phyloP scores from a whole-genome alignment of 495 filamentous ascomycete species.

The Tuber magnatum region DNA sequence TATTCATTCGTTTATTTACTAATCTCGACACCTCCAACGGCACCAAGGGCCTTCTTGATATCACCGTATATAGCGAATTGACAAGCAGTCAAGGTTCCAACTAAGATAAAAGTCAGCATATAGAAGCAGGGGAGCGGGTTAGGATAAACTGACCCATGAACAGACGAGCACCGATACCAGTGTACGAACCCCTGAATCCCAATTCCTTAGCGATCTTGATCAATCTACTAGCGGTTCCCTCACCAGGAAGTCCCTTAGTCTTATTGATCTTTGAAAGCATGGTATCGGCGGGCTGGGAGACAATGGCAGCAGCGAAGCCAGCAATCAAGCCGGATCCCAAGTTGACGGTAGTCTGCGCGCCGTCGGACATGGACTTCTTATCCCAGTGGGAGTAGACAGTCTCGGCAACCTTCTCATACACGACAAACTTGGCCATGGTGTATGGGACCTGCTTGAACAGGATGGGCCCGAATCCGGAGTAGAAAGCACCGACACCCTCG shows the following conservation, averaged over 20 bases:
- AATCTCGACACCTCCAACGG: slow-evolving; percentile 40
- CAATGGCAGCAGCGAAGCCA: slow-evolving; percentile 92
- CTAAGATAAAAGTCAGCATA: slow-evolving; percentile 39
- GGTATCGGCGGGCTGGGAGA: slow-evolving; percentile 97
- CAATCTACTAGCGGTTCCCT: slow-evolving; percentile 82
- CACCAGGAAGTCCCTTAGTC: slow-evolving; percentile 90
- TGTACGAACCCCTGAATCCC: slow-evolving; percentile 77
- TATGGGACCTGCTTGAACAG: slow-evolving; percentile 98
- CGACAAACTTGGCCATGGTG: slow-evolving; percentile 99
- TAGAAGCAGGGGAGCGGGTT: background rate
- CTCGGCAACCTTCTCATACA: slow-evolving; percentile 95
- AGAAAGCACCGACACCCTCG: slow-evolving; percentile 84
- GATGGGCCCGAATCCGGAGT: slow-evolving; percentile 89
- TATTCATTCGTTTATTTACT: slow-evolving; percentile 23
- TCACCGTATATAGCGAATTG: slow-evolving; percentile 97
- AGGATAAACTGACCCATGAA: slow-evolving; percentile 53
- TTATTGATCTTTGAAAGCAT: slow-evolving; percentile 99
- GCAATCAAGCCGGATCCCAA: slow-evolving; percentile 91
- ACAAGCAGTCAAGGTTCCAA: slow-evolving; percentile 74
- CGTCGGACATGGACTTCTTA: slow-evolving; percentile 67
- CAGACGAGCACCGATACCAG: slow-evolving; percentile 87
- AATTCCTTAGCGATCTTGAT: slow-evolving; percentile 96
- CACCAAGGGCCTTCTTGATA: slow-evolving; percentile 55
- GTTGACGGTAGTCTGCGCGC: slow-evolving; percentile 80
- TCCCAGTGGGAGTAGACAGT: slow-evolving; percentile 61